Evolutionary conservation across 495 filamentous ascomycete species (phyloP), one percentile per base, ranked within the genome.

Genomic region (Thozetella sp.): DNA sequence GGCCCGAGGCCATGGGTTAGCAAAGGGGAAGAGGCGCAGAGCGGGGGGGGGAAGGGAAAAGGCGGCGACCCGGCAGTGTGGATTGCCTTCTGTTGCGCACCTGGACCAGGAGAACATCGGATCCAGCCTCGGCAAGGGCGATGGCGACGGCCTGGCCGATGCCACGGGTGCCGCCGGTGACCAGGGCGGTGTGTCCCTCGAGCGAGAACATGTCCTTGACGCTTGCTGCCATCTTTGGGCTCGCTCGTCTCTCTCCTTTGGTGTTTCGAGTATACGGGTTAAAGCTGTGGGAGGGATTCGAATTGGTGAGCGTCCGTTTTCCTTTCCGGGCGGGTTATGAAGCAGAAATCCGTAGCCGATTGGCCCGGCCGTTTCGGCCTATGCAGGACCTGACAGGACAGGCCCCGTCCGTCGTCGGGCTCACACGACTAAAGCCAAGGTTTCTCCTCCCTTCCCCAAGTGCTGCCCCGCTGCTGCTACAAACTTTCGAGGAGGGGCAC

Each of bases 131-230:
- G 30, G 93, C 91, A 12, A 93, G 72, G 2, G 88, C 91, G 59
- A 96, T 69, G 45, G 90, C 90, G 76, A 96, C 93, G 12, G 90
- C 83, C 69, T 91, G 86, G 17, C 93, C 93, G 54, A 97, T 96
- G 22, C 93, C 93, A 54, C 93, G 80, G 17, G 92, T 95, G 54
- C 91, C 92, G 25, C 93, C 93, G 0, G 93, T 97, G 27, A 97
- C 80, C 51, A 97, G 73, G 30, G 93, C 93, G 10, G 90, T 96
- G 67, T 92, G 85, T 58, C 86, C 86, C 54, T 77, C 69, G 52
- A 88, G 79, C 37, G 83, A 79, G 63, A 87, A 88, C 59, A 84
- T 66, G 53, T 56, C 52, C 9, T 40, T 27, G 53, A 63, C 51
- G 17, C 23, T 40, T 43, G 62, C 24, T 25, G 63, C 37, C 60